Percentiles rank a stretch among this genome's conserved stretches.
These are phyloP conservation scores for Coniochaeta ligniaria DNA, from an alignment of 2,329 filamentous ascomycete genomes.

Conservation along the genomic window DNA sequence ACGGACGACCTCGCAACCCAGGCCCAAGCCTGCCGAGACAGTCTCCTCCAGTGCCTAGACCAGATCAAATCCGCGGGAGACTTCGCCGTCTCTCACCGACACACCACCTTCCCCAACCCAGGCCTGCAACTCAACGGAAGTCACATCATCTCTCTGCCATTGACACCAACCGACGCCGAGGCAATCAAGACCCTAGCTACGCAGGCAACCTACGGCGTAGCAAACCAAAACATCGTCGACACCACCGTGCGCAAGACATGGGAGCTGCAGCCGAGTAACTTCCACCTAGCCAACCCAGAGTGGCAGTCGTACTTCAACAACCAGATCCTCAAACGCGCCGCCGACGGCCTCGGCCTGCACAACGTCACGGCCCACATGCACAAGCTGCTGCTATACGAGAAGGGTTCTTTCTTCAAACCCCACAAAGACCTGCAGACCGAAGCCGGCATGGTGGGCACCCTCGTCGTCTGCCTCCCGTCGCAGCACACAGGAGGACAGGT, in stretches of 20 bases:
- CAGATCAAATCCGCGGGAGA: neutral
- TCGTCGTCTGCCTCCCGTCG: conserved; percentile 38
- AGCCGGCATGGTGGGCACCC: conserved; percentile 36
- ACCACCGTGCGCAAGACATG: conserved; percentile 27
- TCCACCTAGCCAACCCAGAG: conserved; percentile 25
- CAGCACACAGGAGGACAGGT: conserved; percentile 35
- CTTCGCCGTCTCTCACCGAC: neutral
- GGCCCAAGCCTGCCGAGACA: neutral
- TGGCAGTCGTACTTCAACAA: conserved; percentile 23
- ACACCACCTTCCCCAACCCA: conserved; percentile 14
- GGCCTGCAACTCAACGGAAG: conserved; percentile 15
- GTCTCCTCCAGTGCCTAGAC: neutral
- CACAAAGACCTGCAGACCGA: conserved; percentile 37
- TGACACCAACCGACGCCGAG: conserved; percentile 16
- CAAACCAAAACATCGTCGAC: conserved; percentile 28
- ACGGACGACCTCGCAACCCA: neutral
- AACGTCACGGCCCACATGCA: conserved; percentile 23
- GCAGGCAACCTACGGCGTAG: conserved; percentile 28
- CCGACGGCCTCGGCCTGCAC: conserved; percentile 19
- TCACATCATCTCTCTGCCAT: conserved; percentile 17
- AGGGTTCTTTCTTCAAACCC: conserved; percentile 36
- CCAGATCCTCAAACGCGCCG: conserved; percentile 15
- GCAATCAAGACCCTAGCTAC: conserved; percentile 14
- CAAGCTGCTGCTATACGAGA: conserved; percentile 37
- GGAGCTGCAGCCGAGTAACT: conserved; percentile 27